Evolutionary conservation across 768 basidiomycete genomes (phyloP), one percentile per base, ranked within the genome.

Genomic region (Serendipita sp.): DNA sequence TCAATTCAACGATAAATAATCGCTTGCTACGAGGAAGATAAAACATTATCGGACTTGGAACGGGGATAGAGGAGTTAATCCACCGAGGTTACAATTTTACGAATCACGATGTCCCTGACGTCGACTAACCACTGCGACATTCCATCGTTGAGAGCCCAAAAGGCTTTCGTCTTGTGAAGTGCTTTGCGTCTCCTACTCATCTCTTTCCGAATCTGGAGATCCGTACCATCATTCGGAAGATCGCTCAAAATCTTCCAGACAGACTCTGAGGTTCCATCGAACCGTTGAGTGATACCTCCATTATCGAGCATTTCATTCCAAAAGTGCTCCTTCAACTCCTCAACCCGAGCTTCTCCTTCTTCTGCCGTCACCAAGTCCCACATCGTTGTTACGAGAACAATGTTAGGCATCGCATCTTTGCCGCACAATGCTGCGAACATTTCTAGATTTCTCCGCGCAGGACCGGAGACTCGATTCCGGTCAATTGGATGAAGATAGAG

Each of bases 331-430:
- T 60, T 60, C 11, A 60, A 33, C 33, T 60, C 55, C n/a, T 60
- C 55, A 10, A 27, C 55, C 8, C 55, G 11, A 10, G 8, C 18
- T 23, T 31, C 33, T 5, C 27, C 55, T 29, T 23, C 33, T 36
- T 27, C n/a, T 10, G 10, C 13, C 18, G 48, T 5, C n/a, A 71
- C 67, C 18, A 68, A 23, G 43, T 65, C 65, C 65, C 65, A 65
- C 65, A 62, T 63, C 15, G 65, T 65, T n/a, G 65, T 65, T 33
- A 43, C 43, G 27, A 65, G 29, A 29, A 65, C 31, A 37, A 65
- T 62, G 33, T 63, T 62, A n/a, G 23, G 40, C 44, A 65, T 45
- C 27, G 40, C 65, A 3, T 6, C n/a, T n/a, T 37, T n/a, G 45
- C 65, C 65, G 62, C 60, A 65, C 15, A 65, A 29, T 23, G 33